A percentile compares a stretch with the other conserved stretches of the same genome.
Conservation (phyloP, 805 yeast genomes). For the Candida quercuum region DNA sequence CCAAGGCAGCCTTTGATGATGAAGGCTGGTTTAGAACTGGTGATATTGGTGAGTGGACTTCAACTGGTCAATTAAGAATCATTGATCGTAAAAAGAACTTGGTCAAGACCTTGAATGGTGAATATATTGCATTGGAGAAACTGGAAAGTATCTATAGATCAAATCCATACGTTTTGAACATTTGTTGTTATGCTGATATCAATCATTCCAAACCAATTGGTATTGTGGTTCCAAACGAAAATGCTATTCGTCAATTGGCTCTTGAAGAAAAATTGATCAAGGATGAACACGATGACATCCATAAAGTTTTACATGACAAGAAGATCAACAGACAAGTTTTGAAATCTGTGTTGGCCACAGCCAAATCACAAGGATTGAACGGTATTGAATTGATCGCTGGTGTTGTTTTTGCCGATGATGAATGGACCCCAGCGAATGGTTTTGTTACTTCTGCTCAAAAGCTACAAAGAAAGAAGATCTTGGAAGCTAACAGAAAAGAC, state of each 20-base stretch:
- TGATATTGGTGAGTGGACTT: constrained; percentile 92
- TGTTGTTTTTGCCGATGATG: constrained; percentile 73
- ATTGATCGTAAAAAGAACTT: constrained; percentile 95
- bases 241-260: constrained; percentile 55
- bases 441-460: constrained; percentile 94
- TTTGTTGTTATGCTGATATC: constrained; percentile 92
- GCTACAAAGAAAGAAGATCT: constrained; percentile 87
- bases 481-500: constrained; percentile 57
- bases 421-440: constrained; percentile 98
- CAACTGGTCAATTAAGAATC: constrained; percentile 70
- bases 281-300: constrained; percentile 39
- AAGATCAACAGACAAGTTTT: constrained; percentile 50
- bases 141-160: constrained; percentile 89
- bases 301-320: constrained; percentile 45
- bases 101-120: constrained; percentile 95
- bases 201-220: constrained; percentile 88
- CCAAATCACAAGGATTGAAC: constrained; percentile 68
- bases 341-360: constrained; percentile 64
- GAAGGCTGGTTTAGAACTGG: constrained; percentile 96
- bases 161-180: constrained; percentile 65
- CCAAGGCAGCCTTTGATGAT: constrained; percentile 60
- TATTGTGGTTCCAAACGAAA: constrained; percentile 77
- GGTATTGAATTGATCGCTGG: constrained; percentile 86
- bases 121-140: constrained; percentile 94
- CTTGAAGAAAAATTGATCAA: constrained; percentile 48